phyloP scores from a whole-genome alignment of 2,329 filamentous ascomycete genomes.

The Trichoderma simmonsii region DNA sequence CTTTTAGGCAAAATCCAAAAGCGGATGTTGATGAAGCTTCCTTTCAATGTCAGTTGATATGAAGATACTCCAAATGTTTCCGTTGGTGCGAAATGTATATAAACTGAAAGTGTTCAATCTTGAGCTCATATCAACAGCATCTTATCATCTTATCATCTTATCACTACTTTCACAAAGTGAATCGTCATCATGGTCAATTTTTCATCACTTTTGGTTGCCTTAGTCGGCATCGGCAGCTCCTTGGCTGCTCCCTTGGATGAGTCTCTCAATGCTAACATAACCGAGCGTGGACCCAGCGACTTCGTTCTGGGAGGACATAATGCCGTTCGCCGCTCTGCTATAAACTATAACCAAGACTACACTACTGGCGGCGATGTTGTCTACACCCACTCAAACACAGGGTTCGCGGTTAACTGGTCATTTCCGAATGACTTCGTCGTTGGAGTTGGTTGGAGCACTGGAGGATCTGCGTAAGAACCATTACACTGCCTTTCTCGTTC shows the following conservation, averaged over 20 bases:
- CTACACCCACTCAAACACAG: conserved; percentile 17
- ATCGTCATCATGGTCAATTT: background rate
- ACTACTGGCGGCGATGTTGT: conserved; percentile 21
- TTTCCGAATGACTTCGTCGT: conserved; percentile 22
- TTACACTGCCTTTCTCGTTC: background rate
- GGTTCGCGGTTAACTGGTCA: conserved; percentile 21
- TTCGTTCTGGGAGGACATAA: conserved; percentile 10
- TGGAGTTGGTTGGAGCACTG: conserved; percentile 20
- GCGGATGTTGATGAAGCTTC: background rate
- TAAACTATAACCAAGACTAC: conserved; percentile 24
- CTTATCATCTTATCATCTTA: background rate
- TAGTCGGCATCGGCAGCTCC: background rate
- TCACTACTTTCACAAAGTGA: background rate
- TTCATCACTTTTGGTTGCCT: background rate
- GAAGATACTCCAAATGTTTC: background rate
- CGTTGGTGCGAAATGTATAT: background rate
- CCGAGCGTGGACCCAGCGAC: conserved; percentile 1
- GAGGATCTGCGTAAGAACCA: conserved; percentile 4
- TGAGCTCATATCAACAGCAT: background rate
- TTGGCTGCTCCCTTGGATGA: background rate
- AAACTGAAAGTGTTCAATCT: background rate
- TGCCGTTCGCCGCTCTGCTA: conserved; percentile 3
- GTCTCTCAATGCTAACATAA: background rate
- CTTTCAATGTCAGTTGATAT: background rate
- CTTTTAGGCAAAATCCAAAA: conserved; percentile 10